Evolutionary conservation across 306 rosid genomes (phyloP).

Genomic region (Gastrolobium villosum): DNA sequence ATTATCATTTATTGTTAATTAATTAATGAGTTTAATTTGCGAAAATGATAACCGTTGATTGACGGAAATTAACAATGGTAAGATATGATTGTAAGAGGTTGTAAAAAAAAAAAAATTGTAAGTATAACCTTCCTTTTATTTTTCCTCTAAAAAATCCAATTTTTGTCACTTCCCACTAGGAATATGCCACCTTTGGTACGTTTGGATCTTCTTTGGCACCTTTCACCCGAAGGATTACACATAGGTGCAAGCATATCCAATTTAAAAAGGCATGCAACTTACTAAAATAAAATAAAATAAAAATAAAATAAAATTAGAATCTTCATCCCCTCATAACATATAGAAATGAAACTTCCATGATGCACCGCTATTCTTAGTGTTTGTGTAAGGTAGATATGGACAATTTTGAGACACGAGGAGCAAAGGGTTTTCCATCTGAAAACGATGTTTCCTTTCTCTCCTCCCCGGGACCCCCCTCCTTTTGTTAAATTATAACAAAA

Average conservation of each 20-base stretch:
- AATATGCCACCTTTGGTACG: conserved; percentile 38
- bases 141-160: conserved; percentile 36
- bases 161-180: conserved; percentile 37
- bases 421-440: conserved; percentile 23
- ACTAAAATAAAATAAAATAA: not conserved
- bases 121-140: no score
- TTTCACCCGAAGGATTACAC: conserved; percentile 18
- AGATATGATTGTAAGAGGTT: no score
- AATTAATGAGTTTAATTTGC: no score
- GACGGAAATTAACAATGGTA: no score
- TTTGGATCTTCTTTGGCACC: conserved; percentile 41
- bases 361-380: conserved; percentile 6
- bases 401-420: conserved; percentile 32
- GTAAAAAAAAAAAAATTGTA: no score
- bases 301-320: not conserved
- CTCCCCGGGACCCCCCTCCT: not conserved
- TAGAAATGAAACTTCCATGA: conserved; percentile 42
- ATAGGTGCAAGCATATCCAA: conserved; percentile 8
- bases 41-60: no score
- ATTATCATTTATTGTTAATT: no score
- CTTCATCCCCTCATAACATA: conserved; percentile 12
- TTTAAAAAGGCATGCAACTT: conserved; percentile 33
- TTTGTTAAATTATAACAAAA: not conserved
- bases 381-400: conserved; percentile 37
- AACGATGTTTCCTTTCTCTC: conserved; percentile 9